Evolutionary conservation across 805 yeast species (phyloP), one percentile per base, ranked within the genome.

Genomic region (Kazachstania martiniae): DNA sequence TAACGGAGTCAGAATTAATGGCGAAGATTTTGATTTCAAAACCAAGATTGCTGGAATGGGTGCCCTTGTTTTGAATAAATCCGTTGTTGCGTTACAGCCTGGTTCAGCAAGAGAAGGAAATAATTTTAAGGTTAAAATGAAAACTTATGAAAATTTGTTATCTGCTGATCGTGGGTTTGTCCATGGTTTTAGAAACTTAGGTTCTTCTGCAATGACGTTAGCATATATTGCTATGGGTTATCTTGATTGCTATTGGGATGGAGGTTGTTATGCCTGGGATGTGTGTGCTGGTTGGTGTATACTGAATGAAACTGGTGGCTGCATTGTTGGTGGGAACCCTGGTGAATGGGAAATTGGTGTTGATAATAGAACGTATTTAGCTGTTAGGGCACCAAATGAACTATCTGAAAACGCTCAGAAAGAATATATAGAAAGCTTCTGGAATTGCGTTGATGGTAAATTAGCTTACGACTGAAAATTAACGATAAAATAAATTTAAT

Each of bases 161-260:
- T 77, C 86, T 44, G 84, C 72, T 48, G 97, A 91, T 56, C 95
- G 95, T 18, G 91, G 89, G 8, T 68, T 89, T 35, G 74, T 86
- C 21, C 97, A 89, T 56, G 81, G 82, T 0, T 71, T 70, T 48
- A 62, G 82, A 45, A 63, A 72, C 12, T 51, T 72, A 35, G 82
- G 82, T 3, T 72, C 80, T 1, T 78, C 81, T 1, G 82, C 82
- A 3, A 65, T 74, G 68, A 72, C 74, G 34, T 47, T 74, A 28
- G 67, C 75, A 12, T 67, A 68, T 27, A 72, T 71, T 9, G 78
- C 81, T 1, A 62, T 75, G 9, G 82, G 82, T 4, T 62, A 62
- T 34, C 35, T 74, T 17, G 82, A 75, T 45, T 62, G 72, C 19
- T 75, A 75, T 53, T 75, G 81, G 79, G 79, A 73, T 50, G 79